phyloP scores from a whole-genome alignment of 768 basidiomycete species.

The Kwoniella pini region DNA sequence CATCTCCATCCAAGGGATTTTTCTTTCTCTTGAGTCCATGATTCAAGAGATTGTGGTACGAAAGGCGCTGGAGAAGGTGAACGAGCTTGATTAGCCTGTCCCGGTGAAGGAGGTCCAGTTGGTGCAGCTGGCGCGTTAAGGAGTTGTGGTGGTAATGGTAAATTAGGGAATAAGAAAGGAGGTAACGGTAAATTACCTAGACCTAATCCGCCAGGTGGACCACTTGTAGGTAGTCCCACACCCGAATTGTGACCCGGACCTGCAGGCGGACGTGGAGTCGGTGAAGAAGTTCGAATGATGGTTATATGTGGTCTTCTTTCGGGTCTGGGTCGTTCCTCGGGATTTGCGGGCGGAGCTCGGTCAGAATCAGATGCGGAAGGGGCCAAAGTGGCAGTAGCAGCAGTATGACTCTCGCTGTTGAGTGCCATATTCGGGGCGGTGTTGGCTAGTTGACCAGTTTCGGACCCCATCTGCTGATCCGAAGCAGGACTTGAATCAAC shows the following conservation, averaged over 20 bases:
- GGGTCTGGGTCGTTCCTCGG: slow-evolving; percentile 12
- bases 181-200: slow-evolving; percentile 6
- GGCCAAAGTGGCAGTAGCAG: neutral
- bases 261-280: neutral
- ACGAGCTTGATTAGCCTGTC: neutral
- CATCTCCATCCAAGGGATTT: slow-evolving; percentile 43
- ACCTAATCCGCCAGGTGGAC: neutral
- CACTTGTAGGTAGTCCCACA: neutral
- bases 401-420: too few relatives aligned
- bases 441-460: too few relatives aligned
- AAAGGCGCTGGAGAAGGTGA: slow-evolving; percentile 16
- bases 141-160: slow-evolving; percentile 1
- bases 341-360: neutral
- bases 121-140: neutral
- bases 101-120: slow-evolving; percentile 6
- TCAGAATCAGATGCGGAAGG: neutral
- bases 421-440: too few relatives aligned
- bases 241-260: neutral
- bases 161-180: slow-evolving; percentile 14
- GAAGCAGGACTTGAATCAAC: slow-evolving; percentile 14
- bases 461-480: too few relatives aligned
- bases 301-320: slow-evolving; percentile 27
- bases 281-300: slow-evolving; percentile 15
- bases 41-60: slow-evolving; percentile 31
- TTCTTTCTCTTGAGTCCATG: slow-evolving; percentile 34